phyloP scores from a whole-genome alignment of 495 filamentous ascomycete genomes.

The Paragyromitra xinjiangensis region DNA sequence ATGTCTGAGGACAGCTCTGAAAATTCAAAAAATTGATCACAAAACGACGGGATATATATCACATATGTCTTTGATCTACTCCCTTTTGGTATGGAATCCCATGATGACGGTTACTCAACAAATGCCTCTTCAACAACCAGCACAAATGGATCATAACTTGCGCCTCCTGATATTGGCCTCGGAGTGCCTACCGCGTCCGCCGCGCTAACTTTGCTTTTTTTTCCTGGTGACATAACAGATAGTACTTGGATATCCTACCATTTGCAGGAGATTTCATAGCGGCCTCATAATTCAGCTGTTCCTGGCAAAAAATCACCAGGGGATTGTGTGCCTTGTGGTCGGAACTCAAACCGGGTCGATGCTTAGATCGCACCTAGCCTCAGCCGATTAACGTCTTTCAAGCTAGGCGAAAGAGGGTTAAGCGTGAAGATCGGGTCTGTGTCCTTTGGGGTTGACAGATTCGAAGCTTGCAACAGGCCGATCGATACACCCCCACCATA shows the following conservation, averaged over 20 bases:
- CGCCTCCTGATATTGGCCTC: conserved; percentile 1
- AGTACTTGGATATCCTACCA: conserved; percentile 3
- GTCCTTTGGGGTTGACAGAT: conserved; percentile 12
- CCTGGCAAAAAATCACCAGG: neutral
- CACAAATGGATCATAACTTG: conserved; percentile 9
- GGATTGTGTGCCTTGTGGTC: conserved; percentile 17
- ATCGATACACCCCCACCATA: conserved; percentile 27
- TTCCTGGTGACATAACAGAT: conserved; percentile 17
- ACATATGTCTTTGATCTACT: conserved; percentile 22
- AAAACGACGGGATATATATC: conserved; percentile 13
- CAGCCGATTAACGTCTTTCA: conserved; percentile 10
- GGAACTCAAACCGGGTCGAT: conserved; percentile 24
- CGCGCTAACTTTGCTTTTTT: conserved; percentile 23
- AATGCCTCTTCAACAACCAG: neutral
- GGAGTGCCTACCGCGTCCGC: conserved; percentile 21
- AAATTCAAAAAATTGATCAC: conserved; percentile 14
- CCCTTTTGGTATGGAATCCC: neutral
- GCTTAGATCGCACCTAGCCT: conserved; percentile 23
- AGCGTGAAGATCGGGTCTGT: conserved; percentile 14
- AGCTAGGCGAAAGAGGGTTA: conserved; percentile 11
- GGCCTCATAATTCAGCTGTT: conserved; percentile 24
- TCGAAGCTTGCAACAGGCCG: conserved; percentile 23
- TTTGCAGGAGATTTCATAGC: neutral
- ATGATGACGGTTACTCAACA: neutral
- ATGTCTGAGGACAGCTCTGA: conserved; percentile 32